Evolutionary conservation across 2,329 filamentous ascomycete species (phyloP).

Genomic region (Fusarium verticillioides): DNA sequence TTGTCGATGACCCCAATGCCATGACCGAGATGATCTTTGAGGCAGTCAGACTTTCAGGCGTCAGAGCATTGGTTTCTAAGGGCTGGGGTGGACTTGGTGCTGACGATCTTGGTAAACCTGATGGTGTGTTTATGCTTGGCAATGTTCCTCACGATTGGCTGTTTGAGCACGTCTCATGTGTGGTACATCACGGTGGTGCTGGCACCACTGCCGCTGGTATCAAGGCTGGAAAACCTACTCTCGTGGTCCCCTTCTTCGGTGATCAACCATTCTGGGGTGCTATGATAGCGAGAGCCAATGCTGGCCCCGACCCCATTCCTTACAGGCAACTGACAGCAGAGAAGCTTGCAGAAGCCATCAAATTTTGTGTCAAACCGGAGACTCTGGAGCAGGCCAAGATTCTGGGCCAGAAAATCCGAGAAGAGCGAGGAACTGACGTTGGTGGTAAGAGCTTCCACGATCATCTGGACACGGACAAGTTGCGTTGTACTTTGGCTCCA

Average conservation of each 20-base stretch:
- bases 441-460: conserved; percentile 77
- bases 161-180: conserved; percentile 81
- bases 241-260: conserved; percentile 88
- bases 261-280: conserved; percentile 87
- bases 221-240: conserved; percentile 79
- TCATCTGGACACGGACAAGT: conserved; percentile 72
- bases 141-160: conserved; percentile 92
- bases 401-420: conserved; percentile 72
- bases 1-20: conserved; percentile 78
- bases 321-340: conserved; percentile 74
- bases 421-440: conserved; percentile 71
- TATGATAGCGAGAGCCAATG: conserved; percentile 78
- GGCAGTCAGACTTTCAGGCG: conserved; percentile 72
- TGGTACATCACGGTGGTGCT: conserved; percentile 89
- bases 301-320: conserved; percentile 76
- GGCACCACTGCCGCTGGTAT: conserved; percentile 92
- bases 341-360: conserved; percentile 73
- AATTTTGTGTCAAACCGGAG: conserved; percentile 67
- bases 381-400: conserved; percentile 66
- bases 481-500: conserved; percentile 77
- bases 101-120: conserved; percentile 74
- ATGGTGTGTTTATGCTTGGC: conserved; percentile 83
- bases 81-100: conserved; percentile 89
- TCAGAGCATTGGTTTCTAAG: conserved; percentile 85
- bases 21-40: conserved; percentile 79